Evolutionary conservation across 768 basidiomycete genomes (phyloP).

Genomic region (Suillus americanus): DNA sequence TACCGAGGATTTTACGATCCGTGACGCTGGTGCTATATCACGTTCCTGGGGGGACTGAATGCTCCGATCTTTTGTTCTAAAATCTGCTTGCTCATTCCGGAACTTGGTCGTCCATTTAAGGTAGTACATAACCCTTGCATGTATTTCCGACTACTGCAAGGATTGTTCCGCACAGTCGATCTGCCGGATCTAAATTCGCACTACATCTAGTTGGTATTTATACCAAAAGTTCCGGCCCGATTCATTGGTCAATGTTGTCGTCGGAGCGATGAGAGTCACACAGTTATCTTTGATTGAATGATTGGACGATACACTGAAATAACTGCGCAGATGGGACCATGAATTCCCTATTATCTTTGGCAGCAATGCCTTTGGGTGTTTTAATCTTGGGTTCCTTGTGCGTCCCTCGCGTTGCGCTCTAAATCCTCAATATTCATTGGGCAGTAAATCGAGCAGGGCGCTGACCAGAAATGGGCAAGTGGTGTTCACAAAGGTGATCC

Average conservation of each 20-base stretch:
- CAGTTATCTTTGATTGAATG: not conserved
- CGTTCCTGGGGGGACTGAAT: conserved; percentile 35
- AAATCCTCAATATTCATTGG: not conserved
- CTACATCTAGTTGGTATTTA: conserved; percentile 8
- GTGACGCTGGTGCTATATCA: conserved; percentile 34
- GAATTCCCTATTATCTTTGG: not conserved
- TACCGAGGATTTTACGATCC: conserved; percentile 28
- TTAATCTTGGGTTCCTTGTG: not conserved
- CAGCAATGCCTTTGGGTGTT: not conserved
- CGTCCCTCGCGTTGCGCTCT: not conserved
- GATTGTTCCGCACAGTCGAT: conserved; percentile 20
- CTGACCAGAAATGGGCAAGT: not conserved
- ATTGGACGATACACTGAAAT: conserved; percentile 1
- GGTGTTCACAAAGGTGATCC: not conserved
- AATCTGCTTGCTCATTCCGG: conserved; percentile 32
- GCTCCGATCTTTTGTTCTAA: conserved; percentile 9
- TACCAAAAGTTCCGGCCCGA: conserved; percentile 1
- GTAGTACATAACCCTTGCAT: conserved; percentile 20
- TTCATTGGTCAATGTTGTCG: conserved; percentile 1
- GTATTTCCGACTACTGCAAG: conserved; percentile 34
- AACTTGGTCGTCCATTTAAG: conserved; percentile 21
- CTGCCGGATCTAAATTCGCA: conserved; percentile 28
- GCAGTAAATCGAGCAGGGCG: not conserved
- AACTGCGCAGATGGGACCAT: not conserved
- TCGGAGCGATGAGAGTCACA: not conserved